Evolutionary conservation across 441 rosid genomes (phyloP).

Genomic region (Jatropha podagrica): DNA sequence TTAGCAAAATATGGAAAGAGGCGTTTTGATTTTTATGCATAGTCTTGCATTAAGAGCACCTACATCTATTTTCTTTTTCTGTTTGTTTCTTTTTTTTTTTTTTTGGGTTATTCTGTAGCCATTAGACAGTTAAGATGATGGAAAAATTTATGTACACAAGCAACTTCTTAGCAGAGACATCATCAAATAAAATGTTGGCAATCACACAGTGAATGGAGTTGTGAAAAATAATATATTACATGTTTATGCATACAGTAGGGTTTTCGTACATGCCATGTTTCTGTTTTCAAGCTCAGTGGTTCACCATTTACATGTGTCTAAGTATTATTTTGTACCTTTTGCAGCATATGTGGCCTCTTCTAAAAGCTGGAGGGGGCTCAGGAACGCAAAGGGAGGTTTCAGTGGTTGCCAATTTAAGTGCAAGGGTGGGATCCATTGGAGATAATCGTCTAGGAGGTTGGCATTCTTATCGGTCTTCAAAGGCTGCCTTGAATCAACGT

Average conservation of each 20-base stretch:
- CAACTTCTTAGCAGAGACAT: slow-evolving; percentile 1
- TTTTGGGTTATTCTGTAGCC: not conserved
- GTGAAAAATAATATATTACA: not conserved
- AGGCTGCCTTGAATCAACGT: slow-evolving; percentile 88
- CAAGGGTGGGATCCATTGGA: slow-evolving; percentile 86
- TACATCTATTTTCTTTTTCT: not conserved
- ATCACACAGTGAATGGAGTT: not conserved
- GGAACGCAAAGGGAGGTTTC: slow-evolving; percentile 73
- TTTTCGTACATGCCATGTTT: not conserved
- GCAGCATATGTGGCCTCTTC: slow-evolving; percentile 97
- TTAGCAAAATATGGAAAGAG: not conserved
- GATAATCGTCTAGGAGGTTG: slow-evolving; percentile 89
- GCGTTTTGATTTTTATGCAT: slow-evolving; percentile 1
- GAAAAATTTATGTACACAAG: not conserved
- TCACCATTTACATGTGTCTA: not conserved
- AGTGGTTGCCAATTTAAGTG: slow-evolving; percentile 88
- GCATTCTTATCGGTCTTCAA: slow-evolving; percentile 91
- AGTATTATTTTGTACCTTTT: slow-evolving; percentile 17
- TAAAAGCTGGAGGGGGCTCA: slow-evolving; percentile 73
- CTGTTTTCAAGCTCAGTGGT: not conserved
- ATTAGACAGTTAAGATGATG: not conserved
- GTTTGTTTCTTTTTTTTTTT: not conserved
- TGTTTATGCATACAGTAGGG: not conserved
- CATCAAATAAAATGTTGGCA: not conserved
- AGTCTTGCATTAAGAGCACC: not conserved